Evolutionary conservation across 306 rosid species (phyloP), one percentile per base, ranked within the genome.

Genomic region (Quercus wislizeni): DNA sequence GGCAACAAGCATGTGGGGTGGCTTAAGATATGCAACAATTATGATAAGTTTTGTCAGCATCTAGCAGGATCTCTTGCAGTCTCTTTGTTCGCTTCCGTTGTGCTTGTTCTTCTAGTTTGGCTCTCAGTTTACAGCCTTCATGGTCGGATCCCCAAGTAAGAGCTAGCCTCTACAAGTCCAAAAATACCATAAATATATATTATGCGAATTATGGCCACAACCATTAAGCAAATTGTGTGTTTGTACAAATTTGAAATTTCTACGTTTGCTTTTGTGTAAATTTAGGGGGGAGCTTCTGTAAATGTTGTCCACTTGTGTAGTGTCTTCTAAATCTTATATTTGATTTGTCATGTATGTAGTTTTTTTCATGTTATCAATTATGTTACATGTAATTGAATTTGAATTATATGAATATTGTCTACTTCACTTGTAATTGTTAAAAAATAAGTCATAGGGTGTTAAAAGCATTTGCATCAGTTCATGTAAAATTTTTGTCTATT

Each of bases 141-240:
- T 78, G 55, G 70, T 19, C 59, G 90, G 41, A 61, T 90, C 65
- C 92, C 93, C 72, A 84, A 88, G 76, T 92, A 94, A 94, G 88
- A 28, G 46, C 9, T 5, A 57, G 30, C n/a, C 61, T 74, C 70
- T 27, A 23, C 69, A 20, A 49, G 15, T 30, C 33, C 7, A 61
- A 23, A 11, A 12, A 4, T 15, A 10, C 12, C 12, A 8, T 8
- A 41, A 41, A 7, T 41, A 41, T 41, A 41, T 41, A 41, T 41
- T 28, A 27, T 62, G 8, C 35, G 5, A 62, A 1, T 25, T 62
- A 17, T 28, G 69, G 15, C 38, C 54, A 27, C 12, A 30, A 17
- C n/a, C 71, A 9, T n/a, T 7, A 49, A 23, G 63, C 72, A 7
- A 52, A 52, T n/a, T 35, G 27, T 6, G 57, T 49, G 78, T 76